Evolutionary conservation across 495 filamentous ascomycete species (phyloP), one percentile per base, ranked within the genome.

Genomic region (Hypoxylon rickii): DNA sequence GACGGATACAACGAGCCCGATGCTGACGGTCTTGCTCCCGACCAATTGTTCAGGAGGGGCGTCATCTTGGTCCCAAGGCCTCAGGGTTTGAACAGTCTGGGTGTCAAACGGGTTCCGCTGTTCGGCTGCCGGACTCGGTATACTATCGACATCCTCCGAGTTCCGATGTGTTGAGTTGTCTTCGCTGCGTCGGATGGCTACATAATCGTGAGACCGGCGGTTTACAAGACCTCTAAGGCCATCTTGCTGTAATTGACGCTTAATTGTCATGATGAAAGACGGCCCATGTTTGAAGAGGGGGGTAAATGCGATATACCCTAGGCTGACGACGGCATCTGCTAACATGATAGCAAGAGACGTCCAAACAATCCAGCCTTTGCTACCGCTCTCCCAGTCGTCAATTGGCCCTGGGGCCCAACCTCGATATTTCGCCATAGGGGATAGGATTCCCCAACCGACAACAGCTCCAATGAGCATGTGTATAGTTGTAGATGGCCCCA

Each of bases 311-410:
- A 99, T 77, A 76, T 90, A 92, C 3, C 89, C 85, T 15, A 99
- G 80, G 60, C 89, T 96, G 45, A 97, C 80, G 3, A 97, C 74
- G 1, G 92, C 89, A 72, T 99, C 94, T 6, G 90, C 87, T 55
- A 99, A 81, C 94, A 99, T 99, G 56, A 99, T 95, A 1, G 94
- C 90, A 22, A 99, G 71, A 50, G 89, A 93, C 1, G 93, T 75
- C 94, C 94, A 99, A 0, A 97, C 89, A 51, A 99, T 96, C 94
- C 94, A 99, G 16, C 93, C 94, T 76, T 97, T 96, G 66, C 88
- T 94, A 5, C 94, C 94, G 24, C 76, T 82, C 49, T 87, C 86
- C 95, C 95, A 99, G 66, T 94, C 89, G 19, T 83, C 73, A 1
- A 97, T 90, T 1, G 83, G 77, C 0, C 91, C 94, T 1, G 91